Evolutionary conservation across 192 early-diverging fungal species (phyloP).

Genomic region (Spizellomyces sp.): DNA sequence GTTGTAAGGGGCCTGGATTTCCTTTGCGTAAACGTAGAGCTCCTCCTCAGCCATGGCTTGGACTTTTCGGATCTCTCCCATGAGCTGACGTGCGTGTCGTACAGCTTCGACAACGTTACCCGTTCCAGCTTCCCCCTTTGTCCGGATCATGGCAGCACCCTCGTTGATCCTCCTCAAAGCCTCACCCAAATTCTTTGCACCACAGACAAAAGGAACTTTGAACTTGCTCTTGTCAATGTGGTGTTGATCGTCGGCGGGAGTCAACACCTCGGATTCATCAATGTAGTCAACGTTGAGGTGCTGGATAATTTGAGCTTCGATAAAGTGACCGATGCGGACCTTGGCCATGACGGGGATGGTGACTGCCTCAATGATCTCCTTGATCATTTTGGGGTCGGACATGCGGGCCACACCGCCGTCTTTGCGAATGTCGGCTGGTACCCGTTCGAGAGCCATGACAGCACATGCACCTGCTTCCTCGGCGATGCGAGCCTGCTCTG

Average conservation of each 20-base stretch:
- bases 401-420: conserved; percentile 96
- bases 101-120: conserved; percentile 99
- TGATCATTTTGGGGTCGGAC: conserved; percentile 98
- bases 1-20: conserved; percentile 89
- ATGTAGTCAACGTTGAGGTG: conserved; percentile 92
- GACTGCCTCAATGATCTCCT: conserved; percentile 91
- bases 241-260: conserved; percentile 92
- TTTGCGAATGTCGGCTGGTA: conserved; percentile 98
- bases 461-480: conserved; percentile 96
- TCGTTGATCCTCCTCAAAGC: conserved; percentile 95
- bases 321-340: conserved; percentile 98
- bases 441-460: conserved; percentile 97
- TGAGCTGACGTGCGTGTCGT: conserved; percentile 89
- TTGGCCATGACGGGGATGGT: conserved; percentile 99
- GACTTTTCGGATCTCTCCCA: conserved; percentile 83
- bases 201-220: conserved; percentile 96
- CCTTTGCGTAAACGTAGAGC: conserved; percentile 95
- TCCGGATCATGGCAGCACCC: conserved; percentile 97
- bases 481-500: conserved; percentile 96
- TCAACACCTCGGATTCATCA: conserved; percentile 97
- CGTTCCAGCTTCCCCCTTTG: conserved; percentile 98
- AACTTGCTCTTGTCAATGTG: conserved; percentile 95
- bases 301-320: conserved; percentile 97
- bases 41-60: conserved; percentile 84
- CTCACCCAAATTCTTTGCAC: conserved; percentile 95